phyloP scores from a whole-genome alignment of 1,139 yeast genomes.

The Candida dubliniensis region DNA sequence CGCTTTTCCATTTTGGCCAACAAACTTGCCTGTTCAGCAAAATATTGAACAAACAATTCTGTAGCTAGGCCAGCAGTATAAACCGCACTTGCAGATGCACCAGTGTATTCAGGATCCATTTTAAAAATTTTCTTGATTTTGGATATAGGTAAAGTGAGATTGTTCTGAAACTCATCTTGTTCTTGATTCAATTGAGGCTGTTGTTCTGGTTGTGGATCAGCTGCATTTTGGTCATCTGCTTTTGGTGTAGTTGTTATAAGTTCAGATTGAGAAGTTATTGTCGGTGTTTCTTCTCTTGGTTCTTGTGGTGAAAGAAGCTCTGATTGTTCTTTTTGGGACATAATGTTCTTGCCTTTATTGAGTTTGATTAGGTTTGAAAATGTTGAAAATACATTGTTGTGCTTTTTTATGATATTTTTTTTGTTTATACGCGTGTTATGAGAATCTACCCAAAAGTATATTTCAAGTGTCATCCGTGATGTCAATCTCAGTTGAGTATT shows the following conservation, averaged over 20 bases:
- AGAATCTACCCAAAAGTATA: no score
- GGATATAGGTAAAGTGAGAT: conserved; percentile 62
- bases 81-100: conserved; percentile 77
- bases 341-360: not conserved
- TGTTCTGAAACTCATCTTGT: not conserved
- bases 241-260: conserved; percentile 18
- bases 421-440: no score
- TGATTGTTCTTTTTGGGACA: conserved; percentile 8
- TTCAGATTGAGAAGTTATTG: conserved; percentile 13
- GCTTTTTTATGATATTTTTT: no score
- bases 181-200: conserved; percentile 19
- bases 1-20: conserved; percentile 69
- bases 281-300: conserved; percentile 7
- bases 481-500: no score
- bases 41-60: conserved; percentile 76
- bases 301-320: conserved; percentile 1
- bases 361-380: not conserved
- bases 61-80: conserved; percentile 86
- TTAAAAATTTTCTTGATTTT: conserved; percentile 82
- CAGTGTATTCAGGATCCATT: conserved; percentile 77
- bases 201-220: conserved; percentile 18
- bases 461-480: no score
- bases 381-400: no score
- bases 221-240: conserved; percentile 12
- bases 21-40: conserved; percentile 77